Conservation (phyloP, 139 green algal species). For the Picochlorum sp. region DNA sequence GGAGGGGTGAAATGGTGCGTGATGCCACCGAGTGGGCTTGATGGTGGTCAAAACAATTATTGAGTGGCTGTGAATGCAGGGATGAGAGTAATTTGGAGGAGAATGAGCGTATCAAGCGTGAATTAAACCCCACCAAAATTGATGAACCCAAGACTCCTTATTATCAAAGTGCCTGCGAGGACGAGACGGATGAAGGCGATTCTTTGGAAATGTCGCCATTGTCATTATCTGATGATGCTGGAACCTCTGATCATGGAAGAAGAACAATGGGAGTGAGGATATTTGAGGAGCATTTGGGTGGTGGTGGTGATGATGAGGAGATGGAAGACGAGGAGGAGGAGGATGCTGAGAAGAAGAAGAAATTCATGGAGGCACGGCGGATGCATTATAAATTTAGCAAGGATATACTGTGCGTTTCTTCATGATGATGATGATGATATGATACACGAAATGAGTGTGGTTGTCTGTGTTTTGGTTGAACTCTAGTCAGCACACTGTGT, state of each 20-base stretch:
- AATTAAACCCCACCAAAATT: slow-evolving; percentile 34
- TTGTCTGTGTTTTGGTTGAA: too few relatives aligned
- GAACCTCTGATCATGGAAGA: not conserved
- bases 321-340: slow-evolving; percentile 8
- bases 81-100: slow-evolving; percentile 39
- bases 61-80: slow-evolving; percentile 9
- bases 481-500: too few relatives aligned
- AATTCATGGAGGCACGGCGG: slow-evolving; percentile 28
- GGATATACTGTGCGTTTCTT: slow-evolving; percentile 1
- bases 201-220: not conserved
- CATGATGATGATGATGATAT: too few relatives aligned
- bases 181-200: slow-evolving; percentile 20
- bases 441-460: too few relatives aligned
- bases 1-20: slow-evolving; percentile 8
- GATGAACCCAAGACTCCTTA: slow-evolving; percentile 42
- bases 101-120: slow-evolving; percentile 36
- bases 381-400: slow-evolving; percentile 31
- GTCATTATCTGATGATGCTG: not conserved
- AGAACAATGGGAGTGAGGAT: not conserved
- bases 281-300: not conserved
- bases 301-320: not conserved
- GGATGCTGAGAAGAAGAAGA: slow-evolving; percentile 23
- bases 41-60: not conserved
- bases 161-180: slow-evolving; percentile 18
- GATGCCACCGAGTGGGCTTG: not conserved